These are phyloP conservation scores for Dendrothele bispora DNA, from an alignment of 768 basidiomycete species.

Conservation along the genomic window DNA sequence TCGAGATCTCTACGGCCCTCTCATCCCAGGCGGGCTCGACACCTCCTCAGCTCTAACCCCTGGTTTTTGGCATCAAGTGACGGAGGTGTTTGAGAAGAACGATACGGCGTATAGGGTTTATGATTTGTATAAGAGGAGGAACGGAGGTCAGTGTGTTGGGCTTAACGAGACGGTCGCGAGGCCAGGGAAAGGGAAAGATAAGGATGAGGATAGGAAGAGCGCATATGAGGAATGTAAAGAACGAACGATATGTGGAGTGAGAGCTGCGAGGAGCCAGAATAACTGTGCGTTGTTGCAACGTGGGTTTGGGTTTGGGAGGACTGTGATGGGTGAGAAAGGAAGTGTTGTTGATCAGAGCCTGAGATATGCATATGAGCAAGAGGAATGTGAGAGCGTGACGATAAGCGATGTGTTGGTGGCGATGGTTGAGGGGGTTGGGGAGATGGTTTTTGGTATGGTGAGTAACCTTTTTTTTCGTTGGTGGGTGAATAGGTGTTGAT, in stretches of 20 bases:
- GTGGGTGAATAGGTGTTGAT: too few species aligned
- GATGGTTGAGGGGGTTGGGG: too few species aligned
- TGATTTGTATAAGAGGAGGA: slow-evolving; percentile 8
- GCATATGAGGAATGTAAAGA: slow-evolving; percentile 22
- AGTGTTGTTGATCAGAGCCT: too few species aligned
- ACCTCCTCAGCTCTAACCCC: slow-evolving; percentile 41
- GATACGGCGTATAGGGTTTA: slow-evolving; percentile 46
- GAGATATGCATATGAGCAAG: too few species aligned
- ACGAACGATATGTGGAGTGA: slow-evolving; percentile 29
- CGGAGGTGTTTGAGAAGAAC: slow-evolving; percentile 50
- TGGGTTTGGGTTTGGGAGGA: not conserved
- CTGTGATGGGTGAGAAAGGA: too few species aligned
- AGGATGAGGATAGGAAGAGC: slow-evolving; percentile 19
- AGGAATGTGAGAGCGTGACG: too few species aligned
- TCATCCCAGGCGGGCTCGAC: slow-evolving; percentile 34
- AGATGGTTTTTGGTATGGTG: too few species aligned
- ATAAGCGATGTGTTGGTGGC: too few species aligned
- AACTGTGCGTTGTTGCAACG: slow-evolving; percentile 14
- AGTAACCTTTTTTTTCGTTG: too few species aligned
- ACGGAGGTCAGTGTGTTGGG: not conserved
- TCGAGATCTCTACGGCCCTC: slow-evolving; percentile 47
- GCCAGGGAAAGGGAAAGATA: too few species aligned
- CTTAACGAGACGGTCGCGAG: too few species aligned
- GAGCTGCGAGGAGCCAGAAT: slow-evolving; percentile 23
- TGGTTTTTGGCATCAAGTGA: slow-evolving; percentile 62